These are phyloP conservation scores for Exserohilum turcica DNA, from an alignment of 2,329 filamentous ascomycete species.

Conservation along the genomic window DNA sequence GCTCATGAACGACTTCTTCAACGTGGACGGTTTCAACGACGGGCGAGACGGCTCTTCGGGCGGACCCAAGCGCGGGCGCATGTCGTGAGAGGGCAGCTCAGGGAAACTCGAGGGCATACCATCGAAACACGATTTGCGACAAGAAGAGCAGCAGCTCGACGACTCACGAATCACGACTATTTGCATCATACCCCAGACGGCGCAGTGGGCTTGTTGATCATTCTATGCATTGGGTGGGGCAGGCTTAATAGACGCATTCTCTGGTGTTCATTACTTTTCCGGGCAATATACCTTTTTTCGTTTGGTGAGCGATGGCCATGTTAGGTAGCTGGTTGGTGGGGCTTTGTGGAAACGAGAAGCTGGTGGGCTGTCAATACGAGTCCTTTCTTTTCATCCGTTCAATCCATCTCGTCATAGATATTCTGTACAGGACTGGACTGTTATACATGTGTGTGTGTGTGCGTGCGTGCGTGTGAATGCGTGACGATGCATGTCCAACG, in stretches of 20 bases:
- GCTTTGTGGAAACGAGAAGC: not conserved
- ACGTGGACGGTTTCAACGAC: slow-evolving; percentile 66
- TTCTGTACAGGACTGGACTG: not conserved
- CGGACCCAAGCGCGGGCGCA: slow-evolving; percentile 48
- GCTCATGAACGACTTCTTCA: slow-evolving; percentile 76
- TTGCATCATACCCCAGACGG: slow-evolving; percentile 27
- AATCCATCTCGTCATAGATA: not conserved
- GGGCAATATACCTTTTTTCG: slow-evolving; percentile 18
- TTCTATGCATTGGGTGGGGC: slow-evolving; percentile 32
- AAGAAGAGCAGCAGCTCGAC: slow-evolving; percentile 11
- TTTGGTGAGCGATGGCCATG: slow-evolving; percentile 20
- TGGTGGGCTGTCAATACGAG: not conserved
- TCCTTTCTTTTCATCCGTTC: not conserved
- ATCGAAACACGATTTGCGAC: slow-evolving; percentile 5
- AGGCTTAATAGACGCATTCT: slow-evolving; percentile 32
- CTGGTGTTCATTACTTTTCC: slow-evolving; percentile 29
- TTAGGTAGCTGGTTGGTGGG: slow-evolving; percentile 14
- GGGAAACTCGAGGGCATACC: not conserved
- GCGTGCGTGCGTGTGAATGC: not conserved
- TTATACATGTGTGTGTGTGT: not conserved
- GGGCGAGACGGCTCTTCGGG: slow-evolving; percentile 59
- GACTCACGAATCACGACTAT: slow-evolving; percentile 20
- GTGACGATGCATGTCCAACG: not conserved
- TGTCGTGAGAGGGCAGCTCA: slow-evolving; percentile 20
- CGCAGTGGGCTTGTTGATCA: slow-evolving; percentile 23